These are phyloP conservation scores for Ogataea paradorogensis DNA, from an alignment of 805 yeast genomes.

Conservation along the genomic window DNA sequence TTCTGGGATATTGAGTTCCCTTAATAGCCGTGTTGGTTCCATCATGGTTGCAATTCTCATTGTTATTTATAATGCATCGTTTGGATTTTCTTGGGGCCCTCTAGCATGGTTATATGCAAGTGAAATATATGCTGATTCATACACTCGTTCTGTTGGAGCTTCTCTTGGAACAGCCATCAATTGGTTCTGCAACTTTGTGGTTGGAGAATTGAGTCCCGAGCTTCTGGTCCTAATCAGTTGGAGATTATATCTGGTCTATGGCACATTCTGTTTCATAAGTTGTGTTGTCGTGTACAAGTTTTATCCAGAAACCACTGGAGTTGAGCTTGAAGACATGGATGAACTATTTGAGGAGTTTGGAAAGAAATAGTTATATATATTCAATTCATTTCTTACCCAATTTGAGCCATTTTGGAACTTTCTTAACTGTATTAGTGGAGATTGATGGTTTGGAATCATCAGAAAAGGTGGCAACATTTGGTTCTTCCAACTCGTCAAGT, in stretches of 20 bases:
- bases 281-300: conserved; percentile 44
- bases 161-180: conserved; percentile 84
- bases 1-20: conserved; percentile 59
- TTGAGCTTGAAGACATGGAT: conserved; percentile 54
- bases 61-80: conserved; percentile 72
- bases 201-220: conserved; percentile 88
- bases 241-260: conserved; percentile 78
- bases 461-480: conserved; percentile 17
- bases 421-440: conserved; percentile 8
- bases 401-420: conserved; percentile 35
- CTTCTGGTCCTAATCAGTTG: conserved; percentile 72
- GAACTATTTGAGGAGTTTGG: conserved; percentile 39
- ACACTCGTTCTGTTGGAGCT: conserved; percentile 81
- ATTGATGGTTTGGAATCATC: background rate
- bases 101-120: conserved; percentile 84
- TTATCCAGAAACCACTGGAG: conserved; percentile 55
- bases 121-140: conserved; percentile 73
- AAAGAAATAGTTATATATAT: background rate
- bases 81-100: conserved; percentile 91
- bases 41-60: conserved; percentile 69
- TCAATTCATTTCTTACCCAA: conserved; percentile 26
- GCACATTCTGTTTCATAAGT: conserved; percentile 53
- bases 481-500: conserved; percentile 26
- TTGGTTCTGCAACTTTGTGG: conserved; percentile 87
- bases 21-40: conserved; percentile 56